Evolutionary conservation across 371 early-diverging fungal species (phyloP).

Genomic region (Mucor ambiguus): DNA sequence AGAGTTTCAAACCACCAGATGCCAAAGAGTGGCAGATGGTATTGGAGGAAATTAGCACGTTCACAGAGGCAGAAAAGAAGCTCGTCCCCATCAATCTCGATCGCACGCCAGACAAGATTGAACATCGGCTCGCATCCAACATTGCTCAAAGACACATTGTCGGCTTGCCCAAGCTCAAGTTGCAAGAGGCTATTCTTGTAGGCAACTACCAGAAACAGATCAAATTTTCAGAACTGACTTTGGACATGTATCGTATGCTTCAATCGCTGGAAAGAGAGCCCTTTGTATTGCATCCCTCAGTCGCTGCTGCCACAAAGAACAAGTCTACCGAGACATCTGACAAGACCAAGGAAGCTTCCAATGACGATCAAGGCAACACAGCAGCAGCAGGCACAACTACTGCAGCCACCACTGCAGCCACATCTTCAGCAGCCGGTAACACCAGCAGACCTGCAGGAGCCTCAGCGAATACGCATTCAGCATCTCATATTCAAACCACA

Average conservation of each 20-base stretch:
- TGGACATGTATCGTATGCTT: slow-evolving; percentile 96
- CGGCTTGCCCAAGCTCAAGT: slow-evolving; percentile 37
- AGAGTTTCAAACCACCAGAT: slow-evolving; percentile 86
- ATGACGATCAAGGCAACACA: slow-evolving; percentile 1
- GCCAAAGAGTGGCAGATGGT: slow-evolving; percentile 93
- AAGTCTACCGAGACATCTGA: slow-evolving; percentile 10
- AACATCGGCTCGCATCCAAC: slow-evolving; percentile 64
- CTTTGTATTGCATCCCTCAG: slow-evolving; percentile 11
- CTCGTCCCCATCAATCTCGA: slow-evolving; percentile 74
- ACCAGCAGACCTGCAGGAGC: neutral
- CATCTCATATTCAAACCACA: neutral
- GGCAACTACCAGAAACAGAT: slow-evolving; percentile 91
- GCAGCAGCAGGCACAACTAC: neutral
- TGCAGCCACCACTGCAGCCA: neutral
- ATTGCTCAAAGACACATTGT: slow-evolving; percentile 54
- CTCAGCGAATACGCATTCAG: neutral
- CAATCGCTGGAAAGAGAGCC: slow-evolving; percentile 75
- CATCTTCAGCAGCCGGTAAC: neutral
- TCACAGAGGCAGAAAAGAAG: slow-evolving; percentile 89
- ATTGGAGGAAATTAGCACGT: slow-evolving; percentile 85
- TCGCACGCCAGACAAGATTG: slow-evolving; percentile 58
- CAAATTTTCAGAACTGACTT: slow-evolving; percentile 93
- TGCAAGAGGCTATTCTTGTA: slow-evolving; percentile 95
- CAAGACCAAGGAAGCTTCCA: slow-evolving; percentile 5
- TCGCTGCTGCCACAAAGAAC: neutral